Conservation (phyloP, 495 filamentous ascomycete species). For the Neurospora tetraspora region DNA sequence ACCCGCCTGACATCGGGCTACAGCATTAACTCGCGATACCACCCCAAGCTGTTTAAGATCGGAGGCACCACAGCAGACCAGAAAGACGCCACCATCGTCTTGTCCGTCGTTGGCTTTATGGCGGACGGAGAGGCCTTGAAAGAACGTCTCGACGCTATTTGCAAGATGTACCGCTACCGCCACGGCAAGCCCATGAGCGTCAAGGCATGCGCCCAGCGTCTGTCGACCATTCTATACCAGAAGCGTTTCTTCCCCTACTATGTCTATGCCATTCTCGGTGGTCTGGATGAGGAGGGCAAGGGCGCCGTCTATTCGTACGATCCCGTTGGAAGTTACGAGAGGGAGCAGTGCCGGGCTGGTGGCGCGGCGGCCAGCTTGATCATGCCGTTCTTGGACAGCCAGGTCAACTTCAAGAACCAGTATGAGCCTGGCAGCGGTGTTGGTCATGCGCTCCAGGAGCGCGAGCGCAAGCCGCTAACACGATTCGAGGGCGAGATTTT, state of each 20-base stretch:
- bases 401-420: conserved; percentile 99
- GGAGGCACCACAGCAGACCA: conserved; percentile 79
- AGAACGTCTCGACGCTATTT: conserved; percentile 78
- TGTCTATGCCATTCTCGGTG: conserved; percentile 83
- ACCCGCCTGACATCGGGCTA: conserved; percentile 91
- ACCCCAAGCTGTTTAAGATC: conserved; percentile 93
- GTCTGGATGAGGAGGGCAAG: conserved; percentile 88
- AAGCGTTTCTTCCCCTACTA: conserved; percentile 99
- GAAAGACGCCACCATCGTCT: conserved; percentile 69
- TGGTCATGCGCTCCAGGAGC: conserved; percentile 68
- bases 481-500: conserved; percentile 67
- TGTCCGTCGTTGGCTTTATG: conserved; percentile 91
- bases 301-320: conserved; percentile 96
- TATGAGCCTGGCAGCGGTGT: conserved; percentile 81
- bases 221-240: conserved; percentile 88
- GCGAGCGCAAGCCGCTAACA: conserved; percentile 54
- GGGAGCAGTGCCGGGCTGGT: conserved; percentile 89
- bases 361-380: conserved; percentile 94
- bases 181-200: conserved; percentile 90
- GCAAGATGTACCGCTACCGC: conserved; percentile 95
- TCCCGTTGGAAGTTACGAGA: conserved; percentile 90
- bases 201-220: conserved; percentile 81
- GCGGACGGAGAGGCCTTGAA: conserved; percentile 86
- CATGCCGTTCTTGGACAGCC: conserved; percentile 98
- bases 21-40: conserved; percentile 93